Evolutionary conservation across 352 stramenopile genomes (phyloP).

Genomic region (Globisporangium iwayamae): DNA sequence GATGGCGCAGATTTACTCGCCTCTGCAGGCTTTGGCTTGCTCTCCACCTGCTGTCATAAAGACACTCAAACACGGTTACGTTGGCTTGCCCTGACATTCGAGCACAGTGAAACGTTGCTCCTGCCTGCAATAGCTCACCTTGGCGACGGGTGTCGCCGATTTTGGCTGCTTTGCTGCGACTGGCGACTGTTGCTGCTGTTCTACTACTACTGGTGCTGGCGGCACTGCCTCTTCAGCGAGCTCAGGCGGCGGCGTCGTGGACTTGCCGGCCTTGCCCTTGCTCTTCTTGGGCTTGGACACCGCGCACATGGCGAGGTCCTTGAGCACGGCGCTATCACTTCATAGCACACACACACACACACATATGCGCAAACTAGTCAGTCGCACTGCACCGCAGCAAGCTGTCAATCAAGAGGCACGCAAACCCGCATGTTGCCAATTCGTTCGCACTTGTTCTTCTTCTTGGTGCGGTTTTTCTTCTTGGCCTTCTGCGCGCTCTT

Average conservation of each 20-base stretch:
- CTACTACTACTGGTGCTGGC: constrained; percentile 18
- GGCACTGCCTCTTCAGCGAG: constrained; percentile 17
- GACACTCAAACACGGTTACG: neutral
- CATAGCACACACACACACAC: constrained; percentile 1
- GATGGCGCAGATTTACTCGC: neutral
- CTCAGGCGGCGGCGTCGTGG: constrained; percentile 8
- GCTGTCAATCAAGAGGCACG: neutral
- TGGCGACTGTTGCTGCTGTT: constrained; percentile 10
- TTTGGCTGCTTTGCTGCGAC: constrained; percentile 14
- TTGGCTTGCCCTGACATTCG: neutral
- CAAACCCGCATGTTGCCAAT: neutral
- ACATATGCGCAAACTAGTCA: neutral
- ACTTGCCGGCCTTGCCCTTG: constrained; percentile 30
- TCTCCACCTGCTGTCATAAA: constrained; percentile 8
- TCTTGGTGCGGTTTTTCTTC: constrained; percentile 75
- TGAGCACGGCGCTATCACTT: constrained; percentile 62
- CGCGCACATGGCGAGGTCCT: constrained; percentile 70
- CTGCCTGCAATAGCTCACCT: neutral
- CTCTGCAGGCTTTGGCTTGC: constrained; percentile 1
- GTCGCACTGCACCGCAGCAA: neutral
- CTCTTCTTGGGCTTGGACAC: constrained; percentile 61
- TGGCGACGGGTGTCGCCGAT: constrained; percentile 6
- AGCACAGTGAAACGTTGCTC: neutral
- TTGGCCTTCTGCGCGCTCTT: constrained; percentile 62
- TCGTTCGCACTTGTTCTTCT: constrained; percentile 54